Conservation (phyloP, 2,329 filamentous ascomycete genomes). For the Diatrype stigma region DNA sequence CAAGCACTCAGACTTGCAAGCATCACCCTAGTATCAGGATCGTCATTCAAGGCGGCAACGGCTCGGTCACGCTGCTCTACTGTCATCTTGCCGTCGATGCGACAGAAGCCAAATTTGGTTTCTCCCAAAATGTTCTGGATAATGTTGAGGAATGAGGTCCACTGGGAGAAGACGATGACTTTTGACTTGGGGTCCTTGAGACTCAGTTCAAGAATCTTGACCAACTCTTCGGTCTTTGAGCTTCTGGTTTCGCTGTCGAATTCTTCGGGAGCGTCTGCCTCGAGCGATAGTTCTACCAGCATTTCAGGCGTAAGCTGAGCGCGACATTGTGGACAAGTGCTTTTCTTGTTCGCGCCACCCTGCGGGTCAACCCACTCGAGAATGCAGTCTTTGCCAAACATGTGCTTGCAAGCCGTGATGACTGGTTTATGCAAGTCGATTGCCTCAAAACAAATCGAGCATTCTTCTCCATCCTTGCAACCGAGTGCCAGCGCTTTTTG, state of each 20-base stretch:
- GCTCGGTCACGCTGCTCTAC: conserved; percentile 66
- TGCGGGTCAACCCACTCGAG: conserved; percentile 57
- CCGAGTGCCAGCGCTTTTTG: conserved; percentile 72
- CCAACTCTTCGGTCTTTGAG: conserved; percentile 76
- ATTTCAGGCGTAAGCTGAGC: conserved; percentile 57
- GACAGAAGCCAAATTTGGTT: conserved; percentile 58
- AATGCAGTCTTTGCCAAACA: conserved; percentile 73
- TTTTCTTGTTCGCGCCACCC: conserved; percentile 49
- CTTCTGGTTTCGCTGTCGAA: conserved; percentile 64
- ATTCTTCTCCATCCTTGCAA: conserved; percentile 79
- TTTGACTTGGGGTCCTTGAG: conserved; percentile 61
- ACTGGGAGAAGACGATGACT: conserved; percentile 72
- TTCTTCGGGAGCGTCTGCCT: conserved; percentile 40
- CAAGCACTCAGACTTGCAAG: conserved; percentile 80
- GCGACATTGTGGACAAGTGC: conserved; percentile 82
- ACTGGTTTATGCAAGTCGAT: conserved; percentile 60
- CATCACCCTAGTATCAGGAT: conserved; percentile 67
- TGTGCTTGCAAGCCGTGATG: conserved; percentile 81
- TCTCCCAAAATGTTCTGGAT: conserved; percentile 64
- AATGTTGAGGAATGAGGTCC: conserved; percentile 70
- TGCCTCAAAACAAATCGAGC: conserved; percentile 73
- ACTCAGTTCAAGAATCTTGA: conserved; percentile 70
- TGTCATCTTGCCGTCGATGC: conserved; percentile 79
- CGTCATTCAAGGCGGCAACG: conserved; percentile 61
- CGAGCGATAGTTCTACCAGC: conserved; percentile 61